Conservation (phyloP, 192 early-diverging fungal species). For the Coemansia sp. region DNA sequence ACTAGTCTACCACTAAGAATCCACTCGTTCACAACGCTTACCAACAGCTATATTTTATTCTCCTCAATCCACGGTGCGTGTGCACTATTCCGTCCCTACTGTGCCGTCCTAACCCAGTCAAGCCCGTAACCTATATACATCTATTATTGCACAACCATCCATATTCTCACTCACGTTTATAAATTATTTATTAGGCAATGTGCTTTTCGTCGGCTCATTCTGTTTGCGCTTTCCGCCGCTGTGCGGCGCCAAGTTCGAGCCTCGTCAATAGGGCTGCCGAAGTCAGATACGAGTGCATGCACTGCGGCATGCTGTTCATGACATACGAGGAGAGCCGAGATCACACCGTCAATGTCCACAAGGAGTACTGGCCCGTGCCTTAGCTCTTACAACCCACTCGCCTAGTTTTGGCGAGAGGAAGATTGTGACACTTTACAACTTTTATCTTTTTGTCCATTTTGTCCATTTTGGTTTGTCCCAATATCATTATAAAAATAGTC, state of each 20-base stretch:
- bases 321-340: slow-evolving; percentile 42
- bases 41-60: too few species aligned
- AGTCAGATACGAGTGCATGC: slow-evolving; percentile 4
- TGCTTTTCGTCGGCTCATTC: background rate
- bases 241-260: background rate
- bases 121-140: too few species aligned
- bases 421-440: background rate
- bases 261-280: slow-evolving; percentile 4
- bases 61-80: too few species aligned
- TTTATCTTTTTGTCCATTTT: too few species aligned
- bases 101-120: too few species aligned
- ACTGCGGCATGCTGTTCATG: slow-evolving; percentile 1
- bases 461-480: background rate
- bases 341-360: slow-evolving; percentile 19
- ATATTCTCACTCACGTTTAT: background rate
- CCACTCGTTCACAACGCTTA: too few species aligned
- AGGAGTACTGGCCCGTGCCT: slow-evolving; percentile 6
- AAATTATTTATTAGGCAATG: too few species aligned
- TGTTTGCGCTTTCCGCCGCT: background rate
- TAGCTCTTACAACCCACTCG: too few species aligned
- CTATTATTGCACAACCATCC: too few species aligned
- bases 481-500: background rate
- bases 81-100: too few species aligned
- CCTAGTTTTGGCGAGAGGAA: background rate
- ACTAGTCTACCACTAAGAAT: too few species aligned